phyloP scores from a whole-genome alignment of 1,284 basidiomycete genomes.

The Papiliotrema fonsecae region DNA sequence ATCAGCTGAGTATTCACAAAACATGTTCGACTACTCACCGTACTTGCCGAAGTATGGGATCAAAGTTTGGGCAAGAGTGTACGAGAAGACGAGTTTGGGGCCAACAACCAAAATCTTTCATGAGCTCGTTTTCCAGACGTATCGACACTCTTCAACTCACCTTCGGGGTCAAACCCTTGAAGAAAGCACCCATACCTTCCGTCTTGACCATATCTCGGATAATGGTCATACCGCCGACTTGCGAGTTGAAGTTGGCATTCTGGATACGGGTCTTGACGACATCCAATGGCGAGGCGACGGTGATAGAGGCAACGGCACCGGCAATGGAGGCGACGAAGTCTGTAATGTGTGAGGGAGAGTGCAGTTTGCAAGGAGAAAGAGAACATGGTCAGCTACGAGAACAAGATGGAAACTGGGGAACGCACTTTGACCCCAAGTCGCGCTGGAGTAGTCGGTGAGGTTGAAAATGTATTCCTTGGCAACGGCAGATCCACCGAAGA shows the following conservation, averaged over 20 bases:
- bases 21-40: conserved; percentile 41
- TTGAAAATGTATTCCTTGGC: conserved; percentile 93
- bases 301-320: conserved; percentile 92
- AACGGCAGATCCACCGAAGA: conserved; percentile 91
- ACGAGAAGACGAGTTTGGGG: conserved; percentile 96
- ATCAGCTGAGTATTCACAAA: too few species aligned
- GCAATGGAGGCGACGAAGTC: conserved; percentile 88
- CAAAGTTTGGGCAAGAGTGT: conserved; percentile 91
- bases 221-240: conserved; percentile 77
- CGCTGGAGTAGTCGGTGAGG: conserved; percentile 80
- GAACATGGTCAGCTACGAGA: not conserved
- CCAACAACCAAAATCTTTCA: conserved; percentile 87
- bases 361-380: not conserved
- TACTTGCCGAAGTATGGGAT: conserved; percentile 92
- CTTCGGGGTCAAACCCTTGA: conserved; percentile 96
- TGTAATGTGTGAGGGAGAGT: conserved; percentile 11
- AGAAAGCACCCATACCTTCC: conserved; percentile 82
- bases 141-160: conserved; percentile 52
- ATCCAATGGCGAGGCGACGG: conserved; percentile 92
- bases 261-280: conserved; percentile 96
- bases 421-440: conserved; percentile 83
- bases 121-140: not conserved
- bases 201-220: conserved; percentile 81
- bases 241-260: conserved; percentile 93
- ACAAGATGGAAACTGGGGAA: conserved; percentile 1